A percentile compares a stretch with the other conserved stretches of the same genome.
phyloP scores from a whole-genome alignment of 768 basidiomycete species.

The Tephrocybe rancida region DNA sequence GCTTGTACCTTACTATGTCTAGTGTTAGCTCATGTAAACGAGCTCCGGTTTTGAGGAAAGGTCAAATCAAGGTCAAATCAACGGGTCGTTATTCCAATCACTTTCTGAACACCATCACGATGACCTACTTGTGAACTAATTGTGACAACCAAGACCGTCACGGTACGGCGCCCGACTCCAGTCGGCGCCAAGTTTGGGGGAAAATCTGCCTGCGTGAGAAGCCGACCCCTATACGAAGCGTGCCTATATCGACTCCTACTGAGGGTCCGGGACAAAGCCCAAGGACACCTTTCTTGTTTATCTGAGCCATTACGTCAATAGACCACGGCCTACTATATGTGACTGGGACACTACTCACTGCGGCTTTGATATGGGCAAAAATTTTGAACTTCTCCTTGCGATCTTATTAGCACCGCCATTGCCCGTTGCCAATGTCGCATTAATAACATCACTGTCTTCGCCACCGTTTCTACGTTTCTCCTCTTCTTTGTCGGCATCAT shows the following conservation, averaged over 20 bases:
- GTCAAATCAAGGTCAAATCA: too few relatives aligned
- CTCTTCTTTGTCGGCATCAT: not conserved
- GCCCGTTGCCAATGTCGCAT: not conserved
- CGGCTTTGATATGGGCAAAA: not conserved
- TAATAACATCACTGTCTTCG: not conserved
- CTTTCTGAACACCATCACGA: too few relatives aligned
- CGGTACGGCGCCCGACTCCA: too few relatives aligned
- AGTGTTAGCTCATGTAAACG: too few relatives aligned
- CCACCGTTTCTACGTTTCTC: too few relatives aligned
- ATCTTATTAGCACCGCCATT: not conserved
- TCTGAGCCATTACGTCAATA: not conserved
- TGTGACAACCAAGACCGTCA: too few relatives aligned
- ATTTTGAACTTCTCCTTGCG: not conserved
- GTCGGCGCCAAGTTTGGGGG: too few relatives aligned
- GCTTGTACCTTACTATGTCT: too few relatives aligned
- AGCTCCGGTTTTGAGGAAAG: too few relatives aligned
- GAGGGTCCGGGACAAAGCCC: not conserved
- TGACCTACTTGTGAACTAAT: too few relatives aligned
- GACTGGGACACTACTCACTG: not conserved
- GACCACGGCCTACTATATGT: not conserved
- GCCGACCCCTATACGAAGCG: not conserved
- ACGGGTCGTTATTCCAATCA: too few relatives aligned
- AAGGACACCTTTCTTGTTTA: not conserved
- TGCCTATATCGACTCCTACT: not conserved
- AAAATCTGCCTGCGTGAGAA: too few relatives aligned